Base-by-base conservation (phyloP, 164 flowering plant species). In the Cinnamomum chago region DNA sequence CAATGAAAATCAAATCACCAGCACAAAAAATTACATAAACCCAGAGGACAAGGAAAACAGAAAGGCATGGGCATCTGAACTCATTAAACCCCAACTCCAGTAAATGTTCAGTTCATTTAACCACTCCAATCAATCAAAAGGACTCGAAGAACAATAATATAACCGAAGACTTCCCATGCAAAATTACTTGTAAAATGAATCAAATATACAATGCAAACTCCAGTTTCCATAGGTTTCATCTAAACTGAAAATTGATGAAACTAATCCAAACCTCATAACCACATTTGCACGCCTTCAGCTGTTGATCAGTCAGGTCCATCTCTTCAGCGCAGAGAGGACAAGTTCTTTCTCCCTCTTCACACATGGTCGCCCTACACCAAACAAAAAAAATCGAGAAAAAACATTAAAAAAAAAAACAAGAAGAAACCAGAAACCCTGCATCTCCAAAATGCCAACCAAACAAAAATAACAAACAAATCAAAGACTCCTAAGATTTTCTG, bases 221-320 rank as follows among this genome's bases (percentile, higher is more conserved):
- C 12, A 10, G 28, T 12, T 23, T 7, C 28, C 13, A 24, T 27
- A 64, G 67, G 14, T 9, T 13, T 4, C 13, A 11, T 10, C 15
- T 24, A 64, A 25, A 64, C 6, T 22, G 33, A 15, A 69, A 17
- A 60, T 25, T 14, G 27, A 24, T 65, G 23, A 60, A 24, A 15
- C 23, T 11, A 47, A 58, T 23, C 20, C 81, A 73, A 70, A 94
- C 99, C 97, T 95, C 90, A 75, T 95, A 95, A 70, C 99, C 99
- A 85, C 99, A 95, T 87, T 85, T 88, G 87, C 99, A 95, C 0
- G 99, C 96, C 86, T 86, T 93, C 86, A 95, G 84, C 72, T 95
- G 99, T 86, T 87, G 95, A 80, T 95, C 99, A 12, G 99, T 95
- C 88, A 91, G 82, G 76, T 95, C 99, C 99, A 95, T 95, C 85